Evolutionary conservation across 1,284 basidiomycete genomes (phyloP).

Genomic region (Meira nashicola): DNA sequence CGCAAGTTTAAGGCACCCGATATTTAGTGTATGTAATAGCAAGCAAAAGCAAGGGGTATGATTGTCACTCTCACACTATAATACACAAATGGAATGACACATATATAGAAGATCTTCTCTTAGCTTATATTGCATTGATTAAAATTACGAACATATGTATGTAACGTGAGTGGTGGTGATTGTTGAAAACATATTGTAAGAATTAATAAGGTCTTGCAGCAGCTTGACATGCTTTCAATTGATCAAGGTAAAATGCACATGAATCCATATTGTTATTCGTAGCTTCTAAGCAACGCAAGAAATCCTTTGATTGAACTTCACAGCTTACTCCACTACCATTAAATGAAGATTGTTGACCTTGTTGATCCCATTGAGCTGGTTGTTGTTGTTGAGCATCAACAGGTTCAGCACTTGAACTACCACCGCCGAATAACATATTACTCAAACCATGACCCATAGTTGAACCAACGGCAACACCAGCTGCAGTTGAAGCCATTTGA

Average conservation of each 20-base stretch:
- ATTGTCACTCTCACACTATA: no score
- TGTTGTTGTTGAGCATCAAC: constrained; percentile 52
- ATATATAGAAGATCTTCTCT: no score
- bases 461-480: constrained; percentile 77
- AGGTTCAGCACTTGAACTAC: constrained; percentile 52
- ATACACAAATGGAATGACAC: no score
- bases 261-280: constrained; percentile 57
- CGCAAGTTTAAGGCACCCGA: no score
- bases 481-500: constrained; percentile 78
- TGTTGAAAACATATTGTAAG: no score
- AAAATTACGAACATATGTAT: no score
- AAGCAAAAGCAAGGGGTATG: no score
- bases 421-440: constrained; percentile 74
- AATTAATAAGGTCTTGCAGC: constrained; percentile 45
- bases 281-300: constrained; percentile 22
- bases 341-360: constrained; percentile 1
- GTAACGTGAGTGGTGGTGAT: no score
- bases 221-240: constrained; percentile 53
- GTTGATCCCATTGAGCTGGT: constrained; percentile 8
- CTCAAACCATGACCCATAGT: constrained; percentile 76
- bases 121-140: no score
- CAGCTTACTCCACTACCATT: constrained; percentile 51
- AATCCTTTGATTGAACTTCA: constrained; percentile 58
- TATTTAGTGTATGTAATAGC: no score
- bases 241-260: constrained; percentile 60